These are phyloP conservation scores for Zygoascus bituminiphila DNA, from an alignment of 805 yeast species.

Conservation along the genomic window DNA sequence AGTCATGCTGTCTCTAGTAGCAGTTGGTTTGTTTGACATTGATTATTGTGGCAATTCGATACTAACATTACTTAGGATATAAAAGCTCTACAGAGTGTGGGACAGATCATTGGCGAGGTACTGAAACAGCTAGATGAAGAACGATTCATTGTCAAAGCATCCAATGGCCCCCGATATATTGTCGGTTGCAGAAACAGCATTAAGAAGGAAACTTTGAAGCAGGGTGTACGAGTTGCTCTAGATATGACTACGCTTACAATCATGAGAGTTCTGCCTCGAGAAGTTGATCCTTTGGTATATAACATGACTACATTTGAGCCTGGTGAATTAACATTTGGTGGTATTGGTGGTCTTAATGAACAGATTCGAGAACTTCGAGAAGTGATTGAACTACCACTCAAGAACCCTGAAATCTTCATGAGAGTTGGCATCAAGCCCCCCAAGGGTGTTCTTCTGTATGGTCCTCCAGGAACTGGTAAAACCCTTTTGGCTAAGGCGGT, in stretches of 20 bases:
- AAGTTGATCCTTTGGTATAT: conserved; percentile 95
- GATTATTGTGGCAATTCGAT: background rate
- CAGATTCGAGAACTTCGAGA: conserved; percentile 95
- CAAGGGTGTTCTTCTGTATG: conserved; percentile 91
- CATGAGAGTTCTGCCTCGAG: conserved; percentile 95
- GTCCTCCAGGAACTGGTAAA: conserved; percentile 99
- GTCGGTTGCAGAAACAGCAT: conserved; percentile 96
- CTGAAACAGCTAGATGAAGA: conserved; percentile 92
- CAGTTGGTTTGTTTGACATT: background rate
- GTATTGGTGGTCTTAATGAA: conserved; percentile 93
- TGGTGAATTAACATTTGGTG: conserved; percentile 91
- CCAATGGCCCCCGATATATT: conserved; percentile 94
- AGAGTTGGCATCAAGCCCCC: conserved; percentile 99
- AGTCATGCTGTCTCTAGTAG: background rate
- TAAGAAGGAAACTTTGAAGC: conserved; percentile 70
- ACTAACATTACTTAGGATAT: conserved; percentile 47
- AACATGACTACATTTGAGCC: conserved; percentile 98
- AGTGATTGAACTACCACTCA: conserved; percentile 93
- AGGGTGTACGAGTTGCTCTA: conserved; percentile 92
- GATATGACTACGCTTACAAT: conserved; percentile 97
- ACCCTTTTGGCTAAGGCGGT: conserved; percentile 94
- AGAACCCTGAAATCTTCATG: conserved; percentile 90
- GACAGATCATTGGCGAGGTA: conserved; percentile 95
- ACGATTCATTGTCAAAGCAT: conserved; percentile 87
- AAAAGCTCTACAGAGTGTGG: conserved; percentile 93